phyloP scores from a whole-genome alignment of 148 eudicot genomes.

The Vaccinium macrocarpon region DNA sequence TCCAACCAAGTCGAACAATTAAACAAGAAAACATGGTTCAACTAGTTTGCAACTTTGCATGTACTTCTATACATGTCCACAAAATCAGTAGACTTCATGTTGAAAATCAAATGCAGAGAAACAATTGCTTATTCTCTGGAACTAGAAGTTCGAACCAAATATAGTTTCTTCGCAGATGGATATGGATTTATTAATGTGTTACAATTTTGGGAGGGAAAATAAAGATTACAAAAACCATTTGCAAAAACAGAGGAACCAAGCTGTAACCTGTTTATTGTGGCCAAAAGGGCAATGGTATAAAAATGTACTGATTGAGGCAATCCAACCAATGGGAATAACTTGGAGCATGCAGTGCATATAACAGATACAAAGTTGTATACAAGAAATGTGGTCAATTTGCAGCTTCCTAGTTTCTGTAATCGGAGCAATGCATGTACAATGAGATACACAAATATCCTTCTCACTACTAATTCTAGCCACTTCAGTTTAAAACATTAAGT shows the following conservation, averaged over 20 bases:
- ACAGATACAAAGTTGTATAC: neutral
- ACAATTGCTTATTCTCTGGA: neutral
- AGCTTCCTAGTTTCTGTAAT: neutral
- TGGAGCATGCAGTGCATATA: neutral
- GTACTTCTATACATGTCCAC: neutral
- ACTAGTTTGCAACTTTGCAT: neutral
- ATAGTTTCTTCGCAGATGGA: neutral
- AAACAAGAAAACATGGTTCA: slow-evolving; percentile 12
- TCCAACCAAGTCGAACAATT: neutral
- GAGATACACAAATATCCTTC: neutral
- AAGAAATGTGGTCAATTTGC: neutral
- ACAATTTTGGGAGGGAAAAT: neutral
- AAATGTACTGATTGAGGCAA: neutral
- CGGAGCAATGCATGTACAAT: neutral
- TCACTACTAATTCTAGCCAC: neutral
- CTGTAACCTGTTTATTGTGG: neutral
- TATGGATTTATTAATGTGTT: too few relatives aligned
- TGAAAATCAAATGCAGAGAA: neutral
- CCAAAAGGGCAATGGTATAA: neutral
- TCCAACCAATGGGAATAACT: neutral
- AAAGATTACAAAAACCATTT: neutral
- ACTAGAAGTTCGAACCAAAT: neutral
- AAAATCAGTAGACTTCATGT: neutral
- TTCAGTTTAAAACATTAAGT: neutral
- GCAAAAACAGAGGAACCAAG: neutral